Evolutionary conservation across 2,329 filamentous ascomycete genomes (phyloP).

Genomic region (Penicillium sp.): DNA sequence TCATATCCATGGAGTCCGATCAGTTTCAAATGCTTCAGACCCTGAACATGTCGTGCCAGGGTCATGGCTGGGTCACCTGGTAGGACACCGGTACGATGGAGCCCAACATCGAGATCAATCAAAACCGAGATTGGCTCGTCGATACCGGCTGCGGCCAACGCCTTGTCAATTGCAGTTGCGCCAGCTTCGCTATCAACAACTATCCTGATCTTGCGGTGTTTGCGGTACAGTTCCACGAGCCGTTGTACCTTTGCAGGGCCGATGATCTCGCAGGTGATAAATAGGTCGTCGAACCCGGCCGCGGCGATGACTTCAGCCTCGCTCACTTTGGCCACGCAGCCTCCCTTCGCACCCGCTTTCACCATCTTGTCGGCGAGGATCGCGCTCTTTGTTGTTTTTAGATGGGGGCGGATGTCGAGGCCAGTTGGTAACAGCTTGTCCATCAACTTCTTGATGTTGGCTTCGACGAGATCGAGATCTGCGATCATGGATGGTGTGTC

Average conservation of each 20-base stretch:
- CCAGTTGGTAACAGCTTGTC: conserved; percentile 46
- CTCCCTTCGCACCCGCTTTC: conserved; percentile 49
- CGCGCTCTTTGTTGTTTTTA: conserved; percentile 54
- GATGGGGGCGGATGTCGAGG: conserved; percentile 48
- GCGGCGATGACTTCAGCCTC: conserved; percentile 45
- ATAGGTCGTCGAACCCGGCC: conserved; percentile 48
- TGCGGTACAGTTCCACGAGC: conserved; percentile 45
- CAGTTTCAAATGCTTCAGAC: conserved; percentile 40
- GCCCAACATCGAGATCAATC: conserved; percentile 51
- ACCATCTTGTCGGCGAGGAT: conserved; percentile 45
- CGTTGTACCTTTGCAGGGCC: conserved; percentile 47
- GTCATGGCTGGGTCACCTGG: conserved; percentile 40
- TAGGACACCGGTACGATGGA: conserved; percentile 50
- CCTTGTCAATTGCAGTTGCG: conserved; percentile 46
- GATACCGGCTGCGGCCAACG: conserved; percentile 36
- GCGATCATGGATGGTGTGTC: conserved; percentile 58
- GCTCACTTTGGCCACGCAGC: conserved; percentile 52
- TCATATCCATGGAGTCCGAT: conserved; percentile 55
- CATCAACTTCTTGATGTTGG: conserved; percentile 50
- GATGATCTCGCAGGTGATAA: conserved; percentile 53
- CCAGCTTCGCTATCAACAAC: conserved; percentile 50
- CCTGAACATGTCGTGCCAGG: conserved; percentile 41
- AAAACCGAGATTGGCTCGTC: conserved; percentile 41
- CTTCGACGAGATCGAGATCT: conserved; percentile 51
- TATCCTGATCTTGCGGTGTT: conserved; percentile 40